Evolutionary conservation across 345 rosid genomes (phyloP).

Genomic region (Brassica juncea): DNA sequence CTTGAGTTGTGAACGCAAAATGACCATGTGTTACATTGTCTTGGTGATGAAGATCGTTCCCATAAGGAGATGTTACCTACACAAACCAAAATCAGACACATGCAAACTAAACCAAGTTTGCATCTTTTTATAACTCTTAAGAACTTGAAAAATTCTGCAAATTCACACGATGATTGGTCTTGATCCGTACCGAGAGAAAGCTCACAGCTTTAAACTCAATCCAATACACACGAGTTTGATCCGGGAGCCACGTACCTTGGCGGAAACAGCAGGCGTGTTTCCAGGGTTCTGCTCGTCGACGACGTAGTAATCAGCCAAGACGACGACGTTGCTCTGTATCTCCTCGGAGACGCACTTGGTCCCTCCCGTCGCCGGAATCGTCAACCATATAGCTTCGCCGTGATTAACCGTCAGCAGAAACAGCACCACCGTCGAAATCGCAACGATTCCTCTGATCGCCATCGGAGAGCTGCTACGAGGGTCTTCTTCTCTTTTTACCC

Average conservation of each 20-base stretch:
- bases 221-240: neutral
- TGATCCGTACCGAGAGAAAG: constrained; percentile 7
- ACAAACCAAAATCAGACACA: neutral
- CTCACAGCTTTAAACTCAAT: constrained; percentile 3
- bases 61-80: constrained; percentile 89
- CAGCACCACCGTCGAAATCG: constrained; percentile 23
- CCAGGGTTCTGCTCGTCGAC: constrained; percentile 64
- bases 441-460: constrained; percentile 23
- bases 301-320: constrained; percentile 62
- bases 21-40: constrained; percentile 82
- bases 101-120: neutral
- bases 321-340: constrained; percentile 79
- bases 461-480: constrained; percentile 29
- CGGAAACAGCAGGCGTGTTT: constrained; percentile 46
- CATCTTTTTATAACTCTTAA: neutral
- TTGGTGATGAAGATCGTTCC: constrained; percentile 63
- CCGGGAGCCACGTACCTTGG: constrained; percentile 47
- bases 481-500: neutral
- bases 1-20: constrained; percentile 88
- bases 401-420: constrained; percentile 27
- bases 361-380: constrained; percentile 73
- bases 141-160: neutral
- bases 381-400: constrained; percentile 70
- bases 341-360: constrained; percentile 95
- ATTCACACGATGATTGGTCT: too few species aligned